Evolutionary conservation across 2,329 filamentous ascomycete genomes (phyloP).

Genomic region (Fusarium veterinarium): DNA sequence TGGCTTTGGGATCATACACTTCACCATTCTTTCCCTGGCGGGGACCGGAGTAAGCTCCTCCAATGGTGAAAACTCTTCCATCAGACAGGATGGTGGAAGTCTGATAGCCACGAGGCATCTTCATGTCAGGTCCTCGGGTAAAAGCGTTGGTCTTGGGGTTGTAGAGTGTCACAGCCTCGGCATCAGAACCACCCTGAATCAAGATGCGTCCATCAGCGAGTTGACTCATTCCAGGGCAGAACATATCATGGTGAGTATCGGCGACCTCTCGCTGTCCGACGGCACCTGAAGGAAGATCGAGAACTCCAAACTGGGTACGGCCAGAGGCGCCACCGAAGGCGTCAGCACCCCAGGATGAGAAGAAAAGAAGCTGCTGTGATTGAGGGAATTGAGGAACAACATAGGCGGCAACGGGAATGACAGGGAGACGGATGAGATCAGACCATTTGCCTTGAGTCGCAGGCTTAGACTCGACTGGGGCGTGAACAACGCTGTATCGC

Average conservation of each 20-base stretch:
- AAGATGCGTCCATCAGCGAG: constrained; percentile 61
- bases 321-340: constrained; percentile 35
- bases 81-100: constrained; percentile 61
- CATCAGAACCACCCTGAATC: constrained; percentile 65
- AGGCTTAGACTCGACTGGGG: neutral
- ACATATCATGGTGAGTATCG: constrained; percentile 65
- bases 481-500: constrained; percentile 26
- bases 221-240: constrained; percentile 65
- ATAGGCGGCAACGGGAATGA: constrained; percentile 35
- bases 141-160: constrained; percentile 53
- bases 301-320: constrained; percentile 24
- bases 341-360: constrained; percentile 30
- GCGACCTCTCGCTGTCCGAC: constrained; percentile 42
- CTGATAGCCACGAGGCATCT: constrained; percentile 64
- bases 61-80: constrained; percentile 68
- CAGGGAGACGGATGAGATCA: constrained; percentile 27
- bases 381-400: constrained; percentile 30
- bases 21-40: constrained; percentile 66
- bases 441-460: constrained; percentile 21
- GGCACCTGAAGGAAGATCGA: constrained; percentile 19
- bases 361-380: constrained; percentile 28
- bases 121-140: constrained; percentile 56
- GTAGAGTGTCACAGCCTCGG: constrained; percentile 61
- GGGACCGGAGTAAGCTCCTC: constrained; percentile 64
- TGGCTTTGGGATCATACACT: constrained; percentile 58